Conservation (phyloP, 164 flowering plant genomes). For the Houttuynia cordata region DNA sequence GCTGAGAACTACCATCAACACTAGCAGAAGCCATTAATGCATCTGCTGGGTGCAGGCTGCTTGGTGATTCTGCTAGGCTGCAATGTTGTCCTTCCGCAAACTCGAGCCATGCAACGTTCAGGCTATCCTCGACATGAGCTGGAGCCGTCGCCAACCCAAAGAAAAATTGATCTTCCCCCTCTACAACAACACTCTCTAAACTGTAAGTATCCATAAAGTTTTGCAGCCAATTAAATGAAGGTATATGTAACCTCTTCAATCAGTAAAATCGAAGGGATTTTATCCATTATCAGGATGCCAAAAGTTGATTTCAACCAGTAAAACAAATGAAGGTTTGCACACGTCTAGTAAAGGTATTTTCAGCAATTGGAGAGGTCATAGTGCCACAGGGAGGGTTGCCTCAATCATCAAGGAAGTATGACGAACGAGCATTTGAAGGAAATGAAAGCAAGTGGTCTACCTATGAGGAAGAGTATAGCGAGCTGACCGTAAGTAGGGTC, state of each 20-base stretch:
- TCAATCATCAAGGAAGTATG: no score
- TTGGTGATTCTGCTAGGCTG: slow-evolving; percentile 21
- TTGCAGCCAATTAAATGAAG: no score
- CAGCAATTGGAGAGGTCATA: no score
- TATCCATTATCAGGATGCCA: neutral
- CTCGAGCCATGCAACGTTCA: slow-evolving; percentile 94
- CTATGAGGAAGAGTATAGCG: no score
- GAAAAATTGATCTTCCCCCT: slow-evolving; percentile 61
- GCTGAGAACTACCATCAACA: slow-evolving; percentile 72
- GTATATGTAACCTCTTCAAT: no score
- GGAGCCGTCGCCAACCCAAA: slow-evolving; percentile 98
- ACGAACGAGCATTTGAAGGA: no score
- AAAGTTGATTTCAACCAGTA: no score
- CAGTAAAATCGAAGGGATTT: no score
- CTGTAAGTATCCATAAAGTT: neutral
- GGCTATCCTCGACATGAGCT: slow-evolving; percentile 93
- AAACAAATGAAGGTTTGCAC: no score
- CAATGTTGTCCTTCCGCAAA: slow-evolving; percentile 71
- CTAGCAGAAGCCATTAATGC: slow-evolving; percentile 51
- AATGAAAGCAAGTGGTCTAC: no score
- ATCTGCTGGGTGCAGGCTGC: slow-evolving; percentile 36
- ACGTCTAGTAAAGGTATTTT: no score
- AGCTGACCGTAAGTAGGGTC: slow-evolving; percentile 19
- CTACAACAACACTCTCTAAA: slow-evolving; percentile 2
- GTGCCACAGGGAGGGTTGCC: no score